phyloP scores from a whole-genome alignment of 768 basidiomycete genomes.

The Tylopilus balloui region DNA sequence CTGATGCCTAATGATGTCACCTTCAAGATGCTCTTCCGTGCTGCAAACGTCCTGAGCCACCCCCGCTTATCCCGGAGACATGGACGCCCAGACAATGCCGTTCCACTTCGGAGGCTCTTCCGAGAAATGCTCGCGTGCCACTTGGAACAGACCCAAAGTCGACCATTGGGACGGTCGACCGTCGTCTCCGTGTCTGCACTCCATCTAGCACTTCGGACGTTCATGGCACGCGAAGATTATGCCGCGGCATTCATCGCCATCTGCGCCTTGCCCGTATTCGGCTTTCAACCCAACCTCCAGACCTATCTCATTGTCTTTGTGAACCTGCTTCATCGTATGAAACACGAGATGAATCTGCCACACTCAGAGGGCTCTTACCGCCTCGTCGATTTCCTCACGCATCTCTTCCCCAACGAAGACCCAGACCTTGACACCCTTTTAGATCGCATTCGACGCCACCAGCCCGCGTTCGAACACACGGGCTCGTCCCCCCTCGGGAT shows the following conservation, averaged over 20 bases:
- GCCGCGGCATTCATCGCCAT: slow-evolving; percentile 42
- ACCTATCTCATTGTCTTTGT: slow-evolving; percentile 41
- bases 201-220: slow-evolving; percentile 41
- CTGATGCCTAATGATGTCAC: slow-evolving; percentile 42
- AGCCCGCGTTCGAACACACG: not conserved
- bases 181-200: slow-evolving; percentile 34
- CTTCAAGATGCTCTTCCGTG: slow-evolving; percentile 42
- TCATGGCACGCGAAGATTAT: slow-evolving; percentile 44
- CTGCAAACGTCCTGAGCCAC: slow-evolving; percentile 15
- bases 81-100: slow-evolving; percentile 18
- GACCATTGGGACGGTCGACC: slow-evolving; percentile 20
- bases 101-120: slow-evolving; percentile 41
- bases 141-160: slow-evolving; percentile 16
- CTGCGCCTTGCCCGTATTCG: slow-evolving; percentile 27
- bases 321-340: slow-evolving; percentile 35
- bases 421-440: slow-evolving; percentile 11
- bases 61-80: slow-evolving; percentile 23
- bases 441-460: slow-evolving; percentile 12
- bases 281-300: slow-evolving; percentile 31
- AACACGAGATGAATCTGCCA: slow-evolving; percentile 12
- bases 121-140: slow-evolving; percentile 41
- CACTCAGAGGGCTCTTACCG: slow-evolving; percentile 6
- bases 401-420: slow-evolving; percentile 21
- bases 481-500: slow-evolving; percentile 10
- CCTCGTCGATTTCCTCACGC: slow-evolving; percentile 24